Percentiles rank a stretch among this genome's conserved stretches.
phyloP scores from a whole-genome alignment of 2,329 filamentous ascomycete species.

The Xylariales sp. region DNA sequence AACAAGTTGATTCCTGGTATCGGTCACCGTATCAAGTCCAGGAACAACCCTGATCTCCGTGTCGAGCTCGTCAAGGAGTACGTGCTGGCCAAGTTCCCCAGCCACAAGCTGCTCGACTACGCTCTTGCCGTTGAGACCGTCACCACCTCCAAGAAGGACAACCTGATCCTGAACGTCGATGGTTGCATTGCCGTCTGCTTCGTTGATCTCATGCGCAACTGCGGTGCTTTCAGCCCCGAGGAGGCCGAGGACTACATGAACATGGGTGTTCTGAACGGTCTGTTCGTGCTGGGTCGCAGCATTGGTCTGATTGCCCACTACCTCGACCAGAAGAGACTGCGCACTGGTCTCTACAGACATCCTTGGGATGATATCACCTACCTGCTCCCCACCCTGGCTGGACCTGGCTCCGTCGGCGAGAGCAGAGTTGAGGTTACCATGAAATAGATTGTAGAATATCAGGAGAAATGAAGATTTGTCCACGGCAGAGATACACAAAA shows the following conservation, averaged over 20 bases:
- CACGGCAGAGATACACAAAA: no score
- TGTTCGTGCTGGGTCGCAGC: constrained; percentile 94
- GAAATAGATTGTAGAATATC: constrained; percentile 43
- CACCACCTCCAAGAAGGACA: constrained; percentile 99
- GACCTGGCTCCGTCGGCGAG: constrained; percentile 70
- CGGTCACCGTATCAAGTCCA: constrained; percentile 98
- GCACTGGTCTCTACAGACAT: constrained; percentile 97
- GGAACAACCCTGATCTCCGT: constrained; percentile 99
- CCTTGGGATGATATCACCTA: constrained; percentile 99
- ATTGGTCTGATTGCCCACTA: constrained; percentile 99
- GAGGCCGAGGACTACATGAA: constrained; percentile 98
- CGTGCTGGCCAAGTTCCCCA: constrained; percentile 95
- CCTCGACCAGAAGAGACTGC: constrained; percentile 98
- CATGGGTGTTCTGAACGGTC: constrained; percentile 99
- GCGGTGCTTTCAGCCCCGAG: constrained; percentile 90
- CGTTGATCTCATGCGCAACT: constrained; percentile 95
- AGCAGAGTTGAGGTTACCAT: constrained; percentile 81
- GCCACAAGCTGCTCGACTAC: constrained; percentile 97
- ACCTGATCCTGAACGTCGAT: constrained; percentile 98
- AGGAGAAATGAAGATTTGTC: constrained; percentile 14
- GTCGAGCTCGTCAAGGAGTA: constrained; percentile 99
- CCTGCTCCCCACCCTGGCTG: constrained; percentile 75
- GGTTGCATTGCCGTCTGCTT: constrained; percentile 98
- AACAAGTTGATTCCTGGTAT: constrained; percentile 99
- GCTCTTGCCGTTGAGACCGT: constrained; percentile 96